Evolutionary conservation across 345 rosid species (phyloP).

Genomic region (Carallia pectinifolia): DNA sequence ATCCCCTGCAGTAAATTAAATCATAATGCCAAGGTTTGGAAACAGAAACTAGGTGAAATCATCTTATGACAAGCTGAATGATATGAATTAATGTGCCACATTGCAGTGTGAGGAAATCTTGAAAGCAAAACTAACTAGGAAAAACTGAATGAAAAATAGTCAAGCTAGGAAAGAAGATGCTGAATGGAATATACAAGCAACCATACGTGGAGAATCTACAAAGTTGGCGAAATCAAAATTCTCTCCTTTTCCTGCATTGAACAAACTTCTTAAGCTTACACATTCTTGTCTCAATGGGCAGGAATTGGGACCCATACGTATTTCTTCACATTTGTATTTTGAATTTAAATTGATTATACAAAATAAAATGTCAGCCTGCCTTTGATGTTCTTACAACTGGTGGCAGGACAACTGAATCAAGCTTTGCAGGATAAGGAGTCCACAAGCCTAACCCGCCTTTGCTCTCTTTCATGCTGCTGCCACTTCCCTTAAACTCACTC

Average conservation of each 20-base stretch:
- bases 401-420: conserved; percentile 65
- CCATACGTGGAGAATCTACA: too few relatives aligned
- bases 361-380: conserved; percentile 58
- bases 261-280: background rate
- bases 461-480: conserved; percentile 76
- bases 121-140: too few relatives aligned
- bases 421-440: conserved; percentile 90
- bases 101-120: too few relatives aligned
- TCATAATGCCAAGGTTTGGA: too few relatives aligned
- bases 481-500: conserved; percentile 69
- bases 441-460: conserved; percentile 91
- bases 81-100: too few relatives aligned
- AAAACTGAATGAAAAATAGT: too few relatives aligned
- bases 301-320: background rate
- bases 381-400: conserved; percentile 74
- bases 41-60: too few relatives aligned
- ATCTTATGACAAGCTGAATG: too few relatives aligned
- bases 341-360: background rate
- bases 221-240: too few relatives aligned
- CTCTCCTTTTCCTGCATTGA: background rate
- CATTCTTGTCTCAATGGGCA: background rate
- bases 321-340: background rate
- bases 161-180: too few relatives aligned
- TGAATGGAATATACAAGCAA: too few relatives aligned
- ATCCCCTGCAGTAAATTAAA: too few relatives aligned